phyloP scores from a whole-genome alignment of 1,139 yeast genomes.

The Saccharomyces hybrid region DNA sequence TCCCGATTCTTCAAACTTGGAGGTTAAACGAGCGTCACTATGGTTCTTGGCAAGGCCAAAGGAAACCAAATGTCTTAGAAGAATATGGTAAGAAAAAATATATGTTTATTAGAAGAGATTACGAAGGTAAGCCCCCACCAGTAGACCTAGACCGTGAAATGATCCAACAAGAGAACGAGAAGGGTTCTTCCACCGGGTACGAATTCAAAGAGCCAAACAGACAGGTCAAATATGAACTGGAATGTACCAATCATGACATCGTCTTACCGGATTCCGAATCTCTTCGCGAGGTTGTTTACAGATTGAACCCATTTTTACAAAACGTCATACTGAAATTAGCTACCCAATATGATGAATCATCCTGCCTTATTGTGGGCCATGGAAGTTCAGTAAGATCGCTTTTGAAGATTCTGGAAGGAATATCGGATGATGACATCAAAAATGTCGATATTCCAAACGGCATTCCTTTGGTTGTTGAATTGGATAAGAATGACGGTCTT shows the following conservation, averaged over 20 bases:
- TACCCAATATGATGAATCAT: constrained; percentile 36
- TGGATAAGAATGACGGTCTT: constrained; percentile 37
- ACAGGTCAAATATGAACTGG: constrained; percentile 29
- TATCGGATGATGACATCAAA: constrained; percentile 57
- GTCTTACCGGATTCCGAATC: constrained; percentile 62
- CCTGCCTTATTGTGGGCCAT: constrained; percentile 62
- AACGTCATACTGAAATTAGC: constrained; percentile 38
- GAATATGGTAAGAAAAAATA: constrained; percentile 53
- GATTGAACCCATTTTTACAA: constrained; percentile 51
- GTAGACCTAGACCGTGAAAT: constrained; percentile 30
- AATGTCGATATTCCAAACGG: constrained; percentile 71
- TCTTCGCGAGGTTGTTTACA: constrained; percentile 53
- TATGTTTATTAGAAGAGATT: constrained; percentile 62
- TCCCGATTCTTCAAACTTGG: constrained; percentile 43
- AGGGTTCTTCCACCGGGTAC: constrained; percentile 29
- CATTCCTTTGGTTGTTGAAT: constrained; percentile 57
- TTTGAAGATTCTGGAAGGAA: constrained; percentile 48
- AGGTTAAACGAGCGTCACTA: constrained; percentile 73
- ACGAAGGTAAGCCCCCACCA: constrained; percentile 61
- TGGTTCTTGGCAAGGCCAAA: constrained; percentile 67
- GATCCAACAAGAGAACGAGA: constrained; percentile 29
- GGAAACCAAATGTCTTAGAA: constrained; percentile 46
- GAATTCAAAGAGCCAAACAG: constrained; percentile 34
- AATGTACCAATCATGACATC: constrained; percentile 34
- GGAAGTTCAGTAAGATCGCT: constrained; percentile 70